These are phyloP conservation scores for Bassia scoparia DNA, from an alignment of 148 eudicot species.

Conservation along the genomic window DNA sequence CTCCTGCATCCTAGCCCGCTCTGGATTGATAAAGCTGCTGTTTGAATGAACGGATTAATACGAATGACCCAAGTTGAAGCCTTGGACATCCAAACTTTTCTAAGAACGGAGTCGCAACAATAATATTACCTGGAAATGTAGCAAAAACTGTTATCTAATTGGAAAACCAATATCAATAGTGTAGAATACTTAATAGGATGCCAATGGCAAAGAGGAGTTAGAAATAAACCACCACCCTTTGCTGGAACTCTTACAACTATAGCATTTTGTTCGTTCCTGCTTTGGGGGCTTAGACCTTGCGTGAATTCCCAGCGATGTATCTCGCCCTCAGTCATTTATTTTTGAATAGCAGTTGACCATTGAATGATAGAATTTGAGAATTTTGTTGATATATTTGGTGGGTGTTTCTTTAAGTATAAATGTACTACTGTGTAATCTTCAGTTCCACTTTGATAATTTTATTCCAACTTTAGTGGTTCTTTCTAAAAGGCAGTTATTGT, in stretches of 20 bases:
- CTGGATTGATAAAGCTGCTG: conserved; percentile 90
- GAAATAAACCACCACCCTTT: conserved; percentile 42
- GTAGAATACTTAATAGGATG: background rate
- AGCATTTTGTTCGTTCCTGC: conserved; percentile 53
- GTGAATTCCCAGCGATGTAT: conserved; percentile 66
- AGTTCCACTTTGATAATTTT: too few species aligned
- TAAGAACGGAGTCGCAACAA: conserved; percentile 85
- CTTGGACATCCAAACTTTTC: conserved; percentile 66
- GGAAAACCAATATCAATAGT: background rate
- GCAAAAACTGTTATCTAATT: background rate
- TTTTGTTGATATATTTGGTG: too few species aligned
- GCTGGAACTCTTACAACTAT: conserved; percentile 72
- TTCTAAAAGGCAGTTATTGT: too few species aligned
- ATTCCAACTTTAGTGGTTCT: too few species aligned
- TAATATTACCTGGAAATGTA: conserved; percentile 59
- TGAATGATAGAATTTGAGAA: too few species aligned
- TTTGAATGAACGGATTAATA: conserved; percentile 58
- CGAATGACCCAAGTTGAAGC: conserved; percentile 67
- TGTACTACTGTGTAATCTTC: too few species aligned
- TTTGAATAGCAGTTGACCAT: conserved; percentile 47
- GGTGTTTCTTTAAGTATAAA: too few species aligned
- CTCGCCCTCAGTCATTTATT: conserved; percentile 50
- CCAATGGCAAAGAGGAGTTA: background rate
- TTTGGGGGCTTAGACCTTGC: conserved; percentile 50
- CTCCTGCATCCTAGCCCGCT: conserved; percentile 84